Evolutionary conservation across 192 early-diverging fungal genomes (phyloP), one percentile per base, ranked within the genome.

Genomic region (Umbelopsis ramanniana): DNA sequence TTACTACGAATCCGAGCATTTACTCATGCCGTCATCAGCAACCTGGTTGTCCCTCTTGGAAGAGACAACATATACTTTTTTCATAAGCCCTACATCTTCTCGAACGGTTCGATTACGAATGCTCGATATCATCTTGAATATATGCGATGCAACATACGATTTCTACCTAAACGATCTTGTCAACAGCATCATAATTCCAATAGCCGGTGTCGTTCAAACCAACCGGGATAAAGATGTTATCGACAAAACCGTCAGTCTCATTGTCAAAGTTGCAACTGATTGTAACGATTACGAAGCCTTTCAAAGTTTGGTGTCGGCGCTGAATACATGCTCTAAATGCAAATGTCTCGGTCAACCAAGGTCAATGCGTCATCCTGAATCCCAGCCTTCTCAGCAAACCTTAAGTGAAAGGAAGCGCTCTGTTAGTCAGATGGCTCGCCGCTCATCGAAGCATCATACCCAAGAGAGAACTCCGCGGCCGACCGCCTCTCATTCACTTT

Each of bases 1-100:
- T 4, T 86, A 88, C 60, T 88, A 88, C 54, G 73, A 82, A 14
- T 67, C 66, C 3, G 87, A 88, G 69, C 82, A 88, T 50, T 48
- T 76, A 4, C 77, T 88, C 37, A 77, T 83, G 47, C 87, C 87
- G 53, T 88, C 85, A 52, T 82, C 85, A 24, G 79, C 78, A 10
- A 75, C 82, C 55, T 88, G 87, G 87, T 63, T 88, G 24, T 76
- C 76, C 23, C 72, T 83, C 33, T 74, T 88, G 11, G 70, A 72
- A 24, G 76, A 81, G 23, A 71, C 86, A 9, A 66, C 79, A 11
- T 71, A 77, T n/a, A 74, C 80, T 12, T 88, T 85, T 24, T 80
- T 79, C 9, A 78, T 83, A 52, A 29, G 37, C 11, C 75, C 72
- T 0, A 74, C 67, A 17, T 71, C 82, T 10, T 48, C 69, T 10